Conservation (phyloP, 2,329 filamentous ascomycete species). For the Colletotrichum somersetense region DNA sequence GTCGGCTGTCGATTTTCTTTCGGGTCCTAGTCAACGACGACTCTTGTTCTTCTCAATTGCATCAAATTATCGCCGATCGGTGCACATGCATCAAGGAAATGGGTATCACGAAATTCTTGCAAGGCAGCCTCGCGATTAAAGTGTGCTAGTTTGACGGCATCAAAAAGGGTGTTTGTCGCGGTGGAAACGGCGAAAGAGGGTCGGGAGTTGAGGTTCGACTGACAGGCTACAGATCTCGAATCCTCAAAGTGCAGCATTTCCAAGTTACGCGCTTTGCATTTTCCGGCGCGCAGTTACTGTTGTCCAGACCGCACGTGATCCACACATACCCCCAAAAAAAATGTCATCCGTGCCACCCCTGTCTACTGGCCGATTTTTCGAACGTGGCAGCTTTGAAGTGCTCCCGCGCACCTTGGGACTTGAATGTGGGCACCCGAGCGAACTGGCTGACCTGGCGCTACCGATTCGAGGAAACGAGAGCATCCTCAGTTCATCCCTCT, state of each 20-base stretch:
- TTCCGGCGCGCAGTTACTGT: constrained; percentile 15
- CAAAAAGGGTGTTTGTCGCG: not conserved
- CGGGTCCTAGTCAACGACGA: constrained; percentile 13
- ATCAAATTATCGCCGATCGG: constrained; percentile 13
- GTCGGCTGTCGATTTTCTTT: constrained; percentile 17
- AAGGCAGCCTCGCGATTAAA: not conserved
- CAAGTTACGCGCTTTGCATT: constrained; percentile 26
- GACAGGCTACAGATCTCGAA: constrained; percentile 2
- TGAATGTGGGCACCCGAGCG: constrained; percentile 36
- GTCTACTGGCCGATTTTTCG: constrained; percentile 52
- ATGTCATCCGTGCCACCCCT: constrained; percentile 45
- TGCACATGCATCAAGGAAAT: constrained; percentile 21
- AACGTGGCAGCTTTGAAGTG: constrained; percentile 67
- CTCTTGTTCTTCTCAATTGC: constrained; percentile 7
- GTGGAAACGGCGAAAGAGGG: not conserved
- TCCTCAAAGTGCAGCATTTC: constrained; percentile 1
- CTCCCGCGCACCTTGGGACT: constrained; percentile 42
- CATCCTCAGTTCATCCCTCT: constrained; percentile 27
- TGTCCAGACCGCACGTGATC: constrained; percentile 32
- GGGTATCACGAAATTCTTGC: constrained; percentile 19
- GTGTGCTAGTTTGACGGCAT: not conserved
- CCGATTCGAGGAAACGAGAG: constrained; percentile 34
- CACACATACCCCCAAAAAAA: constrained; percentile 6
- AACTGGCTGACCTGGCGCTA: constrained; percentile 41
- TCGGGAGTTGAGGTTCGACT: not conserved